Conservation (phyloP, 2,329 filamentous ascomycete genomes). For the Nannizzia gypsea region DNA sequence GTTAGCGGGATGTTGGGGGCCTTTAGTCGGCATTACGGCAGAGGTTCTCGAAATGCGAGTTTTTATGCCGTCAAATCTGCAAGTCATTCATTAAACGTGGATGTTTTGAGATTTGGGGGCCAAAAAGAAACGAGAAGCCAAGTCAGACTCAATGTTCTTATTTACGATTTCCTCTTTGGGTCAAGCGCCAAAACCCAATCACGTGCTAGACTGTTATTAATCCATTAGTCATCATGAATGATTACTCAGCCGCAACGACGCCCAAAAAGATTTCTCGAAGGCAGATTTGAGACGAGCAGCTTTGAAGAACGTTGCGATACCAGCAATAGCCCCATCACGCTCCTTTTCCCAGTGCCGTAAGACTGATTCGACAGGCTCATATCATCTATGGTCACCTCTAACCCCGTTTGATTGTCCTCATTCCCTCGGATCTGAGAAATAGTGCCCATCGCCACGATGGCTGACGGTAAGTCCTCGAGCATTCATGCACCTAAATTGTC, state of each 20-base stretch:
- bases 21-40: neutral
- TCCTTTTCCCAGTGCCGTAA: neutral
- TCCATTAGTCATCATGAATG: neutral
- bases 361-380: neutral
- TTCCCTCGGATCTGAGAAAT: neutral
- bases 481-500: neutral
- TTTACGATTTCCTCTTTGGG: neutral
- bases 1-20: neutral
- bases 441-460: conserved; percentile 24
- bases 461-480: conserved; percentile 28
- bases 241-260: neutral
- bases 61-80: neutral
- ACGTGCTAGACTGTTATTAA: too few species aligned
- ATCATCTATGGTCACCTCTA: neutral
- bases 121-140: neutral
- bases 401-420: neutral
- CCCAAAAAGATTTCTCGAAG: neutral
- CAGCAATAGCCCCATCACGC: neutral
- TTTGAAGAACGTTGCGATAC: neutral
- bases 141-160: neutral
- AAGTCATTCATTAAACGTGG: neutral
- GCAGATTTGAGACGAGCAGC: neutral
- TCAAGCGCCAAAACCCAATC: neutral
- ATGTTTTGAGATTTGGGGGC: neutral
- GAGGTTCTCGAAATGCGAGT: neutral